A percentile compares a stretch with the other conserved stretches of the same genome.
These are phyloP conservation scores for Pythium dissimile DNA, from an alignment of 352 stramenopile genomes.

Conservation along the genomic window DNA sequence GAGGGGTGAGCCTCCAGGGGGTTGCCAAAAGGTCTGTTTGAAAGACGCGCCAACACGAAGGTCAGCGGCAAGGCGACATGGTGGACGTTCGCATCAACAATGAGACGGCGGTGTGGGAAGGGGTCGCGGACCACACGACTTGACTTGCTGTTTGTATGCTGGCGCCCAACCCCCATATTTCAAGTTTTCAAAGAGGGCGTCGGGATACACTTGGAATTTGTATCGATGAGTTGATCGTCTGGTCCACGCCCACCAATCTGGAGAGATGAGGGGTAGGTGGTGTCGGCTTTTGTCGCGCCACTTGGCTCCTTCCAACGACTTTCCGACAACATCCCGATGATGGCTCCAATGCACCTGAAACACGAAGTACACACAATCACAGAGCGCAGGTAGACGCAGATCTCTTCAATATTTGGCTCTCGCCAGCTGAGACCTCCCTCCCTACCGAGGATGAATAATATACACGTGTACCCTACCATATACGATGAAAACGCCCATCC, in stretches of 20 bases:
- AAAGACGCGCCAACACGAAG: constrained; percentile 6
- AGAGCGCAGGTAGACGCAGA: no score
- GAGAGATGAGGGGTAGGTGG: constrained; percentile 19
- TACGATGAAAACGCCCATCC: no score
- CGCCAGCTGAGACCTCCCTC: no score
- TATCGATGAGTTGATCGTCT: constrained; percentile 2
- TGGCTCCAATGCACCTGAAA: no score
- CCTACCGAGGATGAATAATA: no score
- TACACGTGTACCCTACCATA: no score
- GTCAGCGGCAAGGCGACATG: constrained; percentile 15
- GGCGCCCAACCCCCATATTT: constrained; percentile 11
- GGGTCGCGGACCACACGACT: constrained; percentile 4
- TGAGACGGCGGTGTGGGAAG: constrained; percentile 22
- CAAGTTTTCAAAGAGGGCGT: constrained; percentile 22
- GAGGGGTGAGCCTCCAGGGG: constrained; percentile 21
- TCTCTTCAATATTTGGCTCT: no score
- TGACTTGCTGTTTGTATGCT: constrained; percentile 19
- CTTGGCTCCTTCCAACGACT: constrained; percentile 5
- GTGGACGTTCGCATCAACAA: constrained; percentile 17
- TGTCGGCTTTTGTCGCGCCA: background rate
- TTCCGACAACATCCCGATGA: constrained; percentile 6
- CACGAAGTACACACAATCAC: no score
- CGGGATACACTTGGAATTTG: constrained; percentile 21
- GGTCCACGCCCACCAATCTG: constrained; percentile 8
- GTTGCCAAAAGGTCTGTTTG: constrained; percentile 17